phyloP scores from a whole-genome alignment of 2,329 filamentous ascomycete genomes.

The Leptographium radiaticola region DNA sequence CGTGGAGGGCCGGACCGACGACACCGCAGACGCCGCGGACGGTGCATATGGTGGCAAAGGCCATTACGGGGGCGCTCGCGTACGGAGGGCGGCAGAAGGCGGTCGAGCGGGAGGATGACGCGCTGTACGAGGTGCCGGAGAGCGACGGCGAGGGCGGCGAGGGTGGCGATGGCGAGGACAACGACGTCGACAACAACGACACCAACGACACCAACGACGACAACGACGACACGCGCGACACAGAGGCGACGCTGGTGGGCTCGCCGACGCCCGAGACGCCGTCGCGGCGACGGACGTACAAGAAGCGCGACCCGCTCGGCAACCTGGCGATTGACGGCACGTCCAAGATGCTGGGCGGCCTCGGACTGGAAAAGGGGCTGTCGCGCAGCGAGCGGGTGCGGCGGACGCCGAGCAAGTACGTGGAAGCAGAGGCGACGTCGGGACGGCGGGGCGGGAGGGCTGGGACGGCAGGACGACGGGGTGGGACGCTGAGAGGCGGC shows the following conservation, averaged over 20 bases:
- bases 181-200: background rate
- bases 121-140: conserved; percentile 13
- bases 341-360: conserved; percentile 36
- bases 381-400: conserved; percentile 23
- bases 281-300: background rate
- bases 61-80: conserved; percentile 8
- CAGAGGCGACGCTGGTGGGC: conserved; percentile 7
- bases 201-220: background rate
- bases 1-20: background rate
- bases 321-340: conserved; percentile 10
- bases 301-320: conserved; percentile 7
- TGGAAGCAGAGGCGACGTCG: background rate
- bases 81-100: background rate
- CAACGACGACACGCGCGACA: background rate
- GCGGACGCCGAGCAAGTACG: conserved; percentile 7
- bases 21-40: conserved; percentile 13
- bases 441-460: background rate
- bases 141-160: conserved; percentile 9
- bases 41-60: conserved; percentile 11
- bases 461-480: background rate
- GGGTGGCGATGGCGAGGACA: background rate
- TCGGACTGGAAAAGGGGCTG: conserved; percentile 28
- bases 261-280: conserved; percentile 8
- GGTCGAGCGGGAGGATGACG: conserved; percentile 1
- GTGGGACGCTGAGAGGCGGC: background rate